phyloP scores from a whole-genome alignment of 768 basidiomycete species.

The Agrocybe pediades region DNA sequence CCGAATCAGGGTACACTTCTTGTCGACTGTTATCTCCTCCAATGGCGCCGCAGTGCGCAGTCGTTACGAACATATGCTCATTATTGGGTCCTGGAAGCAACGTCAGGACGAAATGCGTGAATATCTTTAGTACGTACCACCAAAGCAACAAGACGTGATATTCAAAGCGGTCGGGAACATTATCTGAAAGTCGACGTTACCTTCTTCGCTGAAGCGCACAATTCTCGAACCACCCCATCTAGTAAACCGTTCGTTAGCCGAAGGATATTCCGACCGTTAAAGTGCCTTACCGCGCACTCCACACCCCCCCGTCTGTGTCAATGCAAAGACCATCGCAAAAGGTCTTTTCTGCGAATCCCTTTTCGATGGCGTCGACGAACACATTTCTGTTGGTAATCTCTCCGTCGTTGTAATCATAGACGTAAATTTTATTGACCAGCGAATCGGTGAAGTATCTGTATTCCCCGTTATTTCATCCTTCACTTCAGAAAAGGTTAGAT shows the following conservation, averaged over 20 bases:
- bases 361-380: slow-evolving; percentile 56
- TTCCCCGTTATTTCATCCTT: slow-evolving; percentile 8
- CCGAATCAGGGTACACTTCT: slow-evolving; percentile 53
- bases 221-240: slow-evolving; percentile 71
- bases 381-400: slow-evolving; percentile 55
- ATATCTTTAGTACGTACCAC: slow-evolving; percentile 45
- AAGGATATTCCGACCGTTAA: neutral
- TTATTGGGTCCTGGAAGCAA: slow-evolving; percentile 50
- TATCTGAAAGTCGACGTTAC: slow-evolving; percentile 56
- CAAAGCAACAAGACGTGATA: slow-evolving; percentile 71
- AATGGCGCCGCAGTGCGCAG: slow-evolving; percentile 60
- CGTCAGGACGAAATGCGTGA: slow-evolving; percentile 10
- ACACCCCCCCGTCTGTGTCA: slow-evolving; percentile 62
- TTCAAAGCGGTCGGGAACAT: slow-evolving; percentile 62
- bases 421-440: slow-evolving; percentile 62
- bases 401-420: slow-evolving; percentile 67
- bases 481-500: neutral
- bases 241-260: slow-evolving; percentile 11
- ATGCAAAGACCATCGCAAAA: slow-evolving; percentile 70
- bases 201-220: slow-evolving; percentile 55
- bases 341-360: slow-evolving; percentile 49
- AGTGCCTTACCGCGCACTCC: slow-evolving; percentile 54
- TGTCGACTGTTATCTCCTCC: slow-evolving; percentile 56
- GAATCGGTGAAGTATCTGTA: slow-evolving; percentile 76
- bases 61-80: slow-evolving; percentile 66